A percentile compares a stretch with the other conserved stretches of the same genome.
Evolutionary conservation across 208 protist genomes (phyloP).

Genomic region (Kentomonas sorsogonicus): DNA sequence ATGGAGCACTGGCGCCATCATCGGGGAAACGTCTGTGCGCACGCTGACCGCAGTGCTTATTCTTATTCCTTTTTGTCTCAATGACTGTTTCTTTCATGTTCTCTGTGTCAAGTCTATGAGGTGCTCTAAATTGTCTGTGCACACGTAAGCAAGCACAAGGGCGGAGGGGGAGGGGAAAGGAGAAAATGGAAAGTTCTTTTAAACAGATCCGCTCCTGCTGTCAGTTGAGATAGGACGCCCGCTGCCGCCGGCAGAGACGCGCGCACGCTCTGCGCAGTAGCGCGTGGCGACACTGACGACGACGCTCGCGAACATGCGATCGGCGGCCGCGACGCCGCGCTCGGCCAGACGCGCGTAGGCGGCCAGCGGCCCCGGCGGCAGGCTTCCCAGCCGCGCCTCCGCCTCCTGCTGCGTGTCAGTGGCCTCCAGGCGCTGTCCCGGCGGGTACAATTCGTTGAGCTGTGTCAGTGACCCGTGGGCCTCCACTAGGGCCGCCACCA

Average conservation of each 20-base stretch:
- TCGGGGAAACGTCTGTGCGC: no score
- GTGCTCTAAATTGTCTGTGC: not conserved
- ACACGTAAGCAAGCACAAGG: not conserved
- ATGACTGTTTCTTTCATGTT: not conserved
- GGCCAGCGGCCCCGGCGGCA: constrained; percentile 4
- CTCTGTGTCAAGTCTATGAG: not conserved
- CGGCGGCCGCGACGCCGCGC: constrained; percentile 24
- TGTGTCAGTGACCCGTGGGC: constrained; percentile 24
- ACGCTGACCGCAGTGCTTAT: not conserved
- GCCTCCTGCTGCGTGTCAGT: not conserved
- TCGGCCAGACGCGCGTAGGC: constrained; percentile 35
- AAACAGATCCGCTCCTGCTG: not conserved
- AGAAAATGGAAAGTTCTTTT: constrained; percentile 6
- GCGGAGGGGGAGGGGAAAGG: constrained; percentile 4
- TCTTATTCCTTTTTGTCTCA: not conserved
- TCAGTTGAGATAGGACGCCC: not conserved
- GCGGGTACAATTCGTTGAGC: constrained; percentile 20
- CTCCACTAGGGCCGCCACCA: constrained; percentile 12
- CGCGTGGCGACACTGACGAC: constrained; percentile 6
- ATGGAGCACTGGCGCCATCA: no score
- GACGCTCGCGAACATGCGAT: constrained; percentile 28
- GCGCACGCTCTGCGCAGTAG: not conserved
- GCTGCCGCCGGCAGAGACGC: not conserved
- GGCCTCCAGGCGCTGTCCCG: not conserved
- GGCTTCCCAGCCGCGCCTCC: not conserved